phyloP scores from a whole-genome alignment of 1,284 basidiomycete species.

The Exobasidium cylindrosporum region DNA sequence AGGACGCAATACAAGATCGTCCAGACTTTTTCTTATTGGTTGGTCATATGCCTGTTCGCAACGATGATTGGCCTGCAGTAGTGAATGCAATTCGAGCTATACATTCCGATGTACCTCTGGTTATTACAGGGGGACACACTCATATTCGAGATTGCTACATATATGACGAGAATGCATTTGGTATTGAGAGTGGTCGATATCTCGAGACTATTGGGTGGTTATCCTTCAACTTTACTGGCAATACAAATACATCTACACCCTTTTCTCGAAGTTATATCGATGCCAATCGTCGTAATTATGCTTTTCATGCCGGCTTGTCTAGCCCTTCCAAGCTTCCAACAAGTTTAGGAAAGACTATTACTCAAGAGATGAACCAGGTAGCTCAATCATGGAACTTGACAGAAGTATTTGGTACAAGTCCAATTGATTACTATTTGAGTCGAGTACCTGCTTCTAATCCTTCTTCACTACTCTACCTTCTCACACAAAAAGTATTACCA shows the following conservation, averaged over 20 bases:
- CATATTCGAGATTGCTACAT: conserved; percentile 50
- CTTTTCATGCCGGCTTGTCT: conserved; percentile 25
- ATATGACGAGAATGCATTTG: conserved; percentile 43
- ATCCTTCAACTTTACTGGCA: conserved; percentile 28
- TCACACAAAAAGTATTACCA: conserved; percentile 41
- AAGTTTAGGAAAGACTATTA: conserved; percentile 37
- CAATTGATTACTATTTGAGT: conserved; percentile 52
- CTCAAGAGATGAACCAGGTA: conserved; percentile 40
- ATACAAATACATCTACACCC: conserved; percentile 42
- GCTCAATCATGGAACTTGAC: conserved; percentile 45
- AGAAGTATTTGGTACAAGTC: conserved; percentile 41
- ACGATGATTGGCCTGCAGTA: conserved; percentile 46
- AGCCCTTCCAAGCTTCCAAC: conserved; percentile 38
- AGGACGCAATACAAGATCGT: conserved; percentile 35
- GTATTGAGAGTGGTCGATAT: conserved; percentile 49
- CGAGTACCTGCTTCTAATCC: conserved; percentile 34
- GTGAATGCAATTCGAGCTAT: conserved; percentile 37
- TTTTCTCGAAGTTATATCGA: conserved; percentile 59
- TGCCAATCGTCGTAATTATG: conserved; percentile 57
- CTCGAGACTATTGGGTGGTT: conserved; percentile 39
- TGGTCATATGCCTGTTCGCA: conserved; percentile 51
- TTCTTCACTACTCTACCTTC: conserved; percentile 40
- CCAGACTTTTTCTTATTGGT: conserved; percentile 49
- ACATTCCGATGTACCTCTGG: conserved; percentile 45
- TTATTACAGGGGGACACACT: conserved; percentile 50